Evolutionary conservation across 2,329 filamentous ascomycete genomes (phyloP).

Genomic region (Shiraia sp.): DNA sequence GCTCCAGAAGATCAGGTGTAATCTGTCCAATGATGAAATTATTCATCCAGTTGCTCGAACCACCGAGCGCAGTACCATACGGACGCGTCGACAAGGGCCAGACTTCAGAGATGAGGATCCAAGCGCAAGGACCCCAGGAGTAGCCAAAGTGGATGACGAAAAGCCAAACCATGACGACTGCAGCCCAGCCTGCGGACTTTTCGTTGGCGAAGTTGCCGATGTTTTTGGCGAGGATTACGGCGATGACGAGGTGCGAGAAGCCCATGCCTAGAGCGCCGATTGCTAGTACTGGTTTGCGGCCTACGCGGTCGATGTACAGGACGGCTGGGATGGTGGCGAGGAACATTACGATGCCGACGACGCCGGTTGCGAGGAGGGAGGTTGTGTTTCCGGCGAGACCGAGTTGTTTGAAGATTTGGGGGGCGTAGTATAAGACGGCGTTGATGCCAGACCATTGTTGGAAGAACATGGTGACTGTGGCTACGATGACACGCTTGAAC

Average conservation of each 20-base stretch:
- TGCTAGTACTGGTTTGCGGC: conserved; percentile 65
- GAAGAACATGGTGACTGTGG: conserved; percentile 56
- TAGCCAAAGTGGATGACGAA: conserved; percentile 77
- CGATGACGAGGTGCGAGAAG: conserved; percentile 71
- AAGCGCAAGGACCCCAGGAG: conserved; percentile 73
- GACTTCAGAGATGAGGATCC: conserved; percentile 76
- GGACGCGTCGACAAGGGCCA: conserved; percentile 71
- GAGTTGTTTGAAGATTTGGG: conserved; percentile 54
- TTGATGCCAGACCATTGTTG: conserved; percentile 59
- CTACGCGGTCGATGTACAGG: conserved; percentile 66
- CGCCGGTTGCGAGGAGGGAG: conserved; percentile 69
- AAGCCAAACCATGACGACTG: conserved; percentile 72
- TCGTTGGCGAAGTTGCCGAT: conserved; percentile 61
- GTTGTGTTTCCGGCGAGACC: conserved; percentile 52
- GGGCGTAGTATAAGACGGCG: conserved; percentile 54
- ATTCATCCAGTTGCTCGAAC: conserved; percentile 55
- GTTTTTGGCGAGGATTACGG: conserved; percentile 68
- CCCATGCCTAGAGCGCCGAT: conserved; percentile 72
- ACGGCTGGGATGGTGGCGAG: conserved; percentile 68
- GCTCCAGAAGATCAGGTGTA: conserved; percentile 67
- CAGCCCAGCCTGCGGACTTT: conserved; percentile 68
- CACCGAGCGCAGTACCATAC: conserved; percentile 71
- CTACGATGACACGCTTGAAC: conserved; percentile 68
- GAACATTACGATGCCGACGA: conserved; percentile 73
- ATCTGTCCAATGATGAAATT: conserved; percentile 69